Evolutionary conservation across 2,329 filamentous ascomycete species (phyloP), one percentile per base, ranked within the genome.

Genomic region (Arthrobotrys conoides): DNA sequence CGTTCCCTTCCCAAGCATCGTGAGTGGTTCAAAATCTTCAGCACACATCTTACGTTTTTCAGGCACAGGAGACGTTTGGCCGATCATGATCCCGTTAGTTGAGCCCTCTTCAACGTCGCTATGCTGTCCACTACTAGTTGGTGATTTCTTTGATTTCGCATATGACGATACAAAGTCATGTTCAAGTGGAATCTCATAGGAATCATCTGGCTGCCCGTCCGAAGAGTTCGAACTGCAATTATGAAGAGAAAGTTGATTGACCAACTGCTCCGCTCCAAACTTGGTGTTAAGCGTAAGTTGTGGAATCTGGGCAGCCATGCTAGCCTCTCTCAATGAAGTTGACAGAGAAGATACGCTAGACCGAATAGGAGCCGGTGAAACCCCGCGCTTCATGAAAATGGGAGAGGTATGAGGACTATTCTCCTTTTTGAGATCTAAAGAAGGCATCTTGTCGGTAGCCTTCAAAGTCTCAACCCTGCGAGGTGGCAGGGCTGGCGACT

Each of bases 1-100:
- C 14, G 96, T 94, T 61, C 96, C 96, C 84, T 98, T 98, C 71
- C 96, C 96, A 22, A 99, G 90, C 84, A 95, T 98, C 63, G 93
- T 92, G 64, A 99, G 86, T 10, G 92, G 90, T 82, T 97, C 92
- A 83, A 99, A 99, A 84, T 99, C 96, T 10, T 91, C 90, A 1
- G 94, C 91, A 8, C 91, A 92, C 92, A 98, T 97, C 86, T 99
- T 98, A 80, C 92, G 90, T 79, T 86, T 86, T 51, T 89, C 68
- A 2, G 53, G 75, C 4, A 30, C 61, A 16, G 63, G 68, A 16
- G 53, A 51, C 12, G 30, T 49, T 14, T 69, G 63, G 12, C 63
- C 68, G 18, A 78, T 78, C 20, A 44, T 33, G 33, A 78, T 79
- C 18, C 70, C 71, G 24, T 75, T 79, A 14, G 70, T 71, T 24